Evolutionary conservation across 768 basidiomycete species (phyloP).

Genomic region (Lactifluus rugatus): DNA sequence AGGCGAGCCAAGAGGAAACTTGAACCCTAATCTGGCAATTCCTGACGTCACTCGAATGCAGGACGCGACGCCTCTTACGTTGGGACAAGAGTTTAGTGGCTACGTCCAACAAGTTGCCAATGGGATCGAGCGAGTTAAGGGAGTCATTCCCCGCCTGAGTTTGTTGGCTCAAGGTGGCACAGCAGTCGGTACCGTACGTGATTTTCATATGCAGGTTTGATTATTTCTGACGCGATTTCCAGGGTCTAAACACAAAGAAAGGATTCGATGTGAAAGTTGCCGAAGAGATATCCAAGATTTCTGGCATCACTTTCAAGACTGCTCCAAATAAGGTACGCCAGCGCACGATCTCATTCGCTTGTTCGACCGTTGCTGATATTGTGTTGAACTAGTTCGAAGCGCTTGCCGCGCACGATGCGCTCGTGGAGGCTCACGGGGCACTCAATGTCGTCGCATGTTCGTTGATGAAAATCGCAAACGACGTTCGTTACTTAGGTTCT

Average conservation of each 20-base stretch:
- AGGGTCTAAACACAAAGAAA: conserved; percentile 95
- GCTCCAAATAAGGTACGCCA: conserved; percentile 90
- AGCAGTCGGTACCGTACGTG: conserved; percentile 88
- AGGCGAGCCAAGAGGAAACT: conserved; percentile 34
- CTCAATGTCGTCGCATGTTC: conserved; percentile 95
- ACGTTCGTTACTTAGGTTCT: conserved; percentile 95
- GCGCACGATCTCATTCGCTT: background rate
- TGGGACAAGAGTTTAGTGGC: conserved; percentile 98
- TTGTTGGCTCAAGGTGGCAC: conserved; percentile 95
- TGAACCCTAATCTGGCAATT: background rate
- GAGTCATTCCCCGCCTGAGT: conserved; percentile 74
- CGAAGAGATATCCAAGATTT: conserved; percentile 80
- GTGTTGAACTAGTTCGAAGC: conserved; percentile 72
- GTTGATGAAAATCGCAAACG: conserved; percentile 99
- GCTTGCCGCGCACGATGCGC: conserved; percentile 93
- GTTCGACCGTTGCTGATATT: background rate
- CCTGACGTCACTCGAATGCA: conserved; percentile 26
- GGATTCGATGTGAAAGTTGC: conserved; percentile 97
- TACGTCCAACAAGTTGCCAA: conserved; percentile 93
- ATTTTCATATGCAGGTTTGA: background rate
- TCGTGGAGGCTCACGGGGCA: conserved; percentile 95
- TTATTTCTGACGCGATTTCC: conserved; percentile 11
- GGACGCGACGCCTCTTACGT: conserved; percentile 95
- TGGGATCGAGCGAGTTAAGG: conserved; percentile 77
- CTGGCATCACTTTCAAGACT: conserved; percentile 86